A percentile compares a stretch with the other conserved stretches of the same genome.
phyloP scores from a whole-genome alignment of 2,329 filamentous ascomycete species.

The Claviceps citrina region DNA sequence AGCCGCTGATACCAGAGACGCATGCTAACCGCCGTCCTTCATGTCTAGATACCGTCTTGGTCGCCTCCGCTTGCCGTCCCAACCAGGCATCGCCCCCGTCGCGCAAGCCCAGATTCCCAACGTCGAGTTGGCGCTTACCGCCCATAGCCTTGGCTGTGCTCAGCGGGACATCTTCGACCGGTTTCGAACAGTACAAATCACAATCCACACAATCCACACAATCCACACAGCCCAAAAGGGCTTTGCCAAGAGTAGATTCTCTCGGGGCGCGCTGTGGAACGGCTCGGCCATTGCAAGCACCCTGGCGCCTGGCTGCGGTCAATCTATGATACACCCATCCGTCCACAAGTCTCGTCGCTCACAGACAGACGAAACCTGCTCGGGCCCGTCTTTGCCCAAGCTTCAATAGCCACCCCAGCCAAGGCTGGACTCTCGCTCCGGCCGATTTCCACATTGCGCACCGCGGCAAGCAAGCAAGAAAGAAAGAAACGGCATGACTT shows the following conservation, averaged over 20 bases:
- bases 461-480: neutral
- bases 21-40: conserved; percentile 1
- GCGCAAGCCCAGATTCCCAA: conserved; percentile 15
- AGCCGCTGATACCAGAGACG: neutral
- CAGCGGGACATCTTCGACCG: neutral
- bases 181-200: too few species aligned
- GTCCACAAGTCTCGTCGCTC: neutral
- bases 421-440: conserved; percentile 10
- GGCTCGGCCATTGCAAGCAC: conserved; percentile 6
- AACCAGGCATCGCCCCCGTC: conserved; percentile 15
- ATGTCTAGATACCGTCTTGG: neutral
- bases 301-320: conserved; percentile 8
- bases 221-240: neutral
- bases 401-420: conserved; percentile 9
- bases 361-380: conserved; percentile 18
- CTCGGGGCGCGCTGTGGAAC: neutral
- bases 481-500: conserved; percentile 23
- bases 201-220: too few species aligned
- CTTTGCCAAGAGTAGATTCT: too few species aligned
- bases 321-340: neutral
- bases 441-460: conserved; percentile 5
- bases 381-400: conserved; percentile 12
- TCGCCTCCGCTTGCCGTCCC: neutral
- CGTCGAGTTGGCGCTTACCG: conserved; percentile 20
- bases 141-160: conserved; percentile 14